Evolutionary conservation across 2,329 filamentous ascomycete species (phyloP).

Genomic region (Aspergillus sp.): DNA sequence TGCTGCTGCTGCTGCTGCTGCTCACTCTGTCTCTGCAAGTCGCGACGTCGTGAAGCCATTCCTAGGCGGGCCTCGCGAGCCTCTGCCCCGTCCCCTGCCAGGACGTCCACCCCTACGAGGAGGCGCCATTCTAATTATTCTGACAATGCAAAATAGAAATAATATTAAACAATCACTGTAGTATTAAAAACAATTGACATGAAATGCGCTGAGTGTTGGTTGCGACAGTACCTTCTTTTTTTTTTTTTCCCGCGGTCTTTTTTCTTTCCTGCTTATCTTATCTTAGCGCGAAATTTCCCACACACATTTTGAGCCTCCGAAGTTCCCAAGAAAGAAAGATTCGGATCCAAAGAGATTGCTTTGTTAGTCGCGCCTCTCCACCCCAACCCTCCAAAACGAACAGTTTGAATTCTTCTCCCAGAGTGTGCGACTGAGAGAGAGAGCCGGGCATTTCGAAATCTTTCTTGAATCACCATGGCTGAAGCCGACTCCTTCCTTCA

Average conservation of each 20-base stretch:
- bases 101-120: constrained; percentile 20
- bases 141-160: neutral
- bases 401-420: neutral
- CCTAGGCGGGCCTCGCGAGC: constrained; percentile 20
- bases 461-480: constrained; percentile 59
- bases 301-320: constrained; percentile 33
- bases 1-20: neutral
- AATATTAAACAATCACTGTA: too few species aligned
- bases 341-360: constrained; percentile 4
- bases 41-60: constrained; percentile 31
- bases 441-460: constrained; percentile 10
- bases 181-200: neutral
- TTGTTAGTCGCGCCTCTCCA: constrained; percentile 11
- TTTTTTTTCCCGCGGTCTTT: constrained; percentile 1
- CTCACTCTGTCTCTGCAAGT: constrained; percentile 33
- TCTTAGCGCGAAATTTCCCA: constrained; percentile 43
- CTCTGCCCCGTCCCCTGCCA: constrained; percentile 22
- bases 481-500: constrained; percentile 83
- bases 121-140: constrained; percentile 19
- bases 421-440: neutral
- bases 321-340: constrained; percentile 21
- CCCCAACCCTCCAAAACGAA: constrained; percentile 16
- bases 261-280: constrained; percentile 32
- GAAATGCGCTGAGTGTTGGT: neutral
- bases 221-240: neutral